Base-by-base conservation (phyloP, 2,329 filamentous ascomycete genomes). In the Epichloe typhina region DNA sequence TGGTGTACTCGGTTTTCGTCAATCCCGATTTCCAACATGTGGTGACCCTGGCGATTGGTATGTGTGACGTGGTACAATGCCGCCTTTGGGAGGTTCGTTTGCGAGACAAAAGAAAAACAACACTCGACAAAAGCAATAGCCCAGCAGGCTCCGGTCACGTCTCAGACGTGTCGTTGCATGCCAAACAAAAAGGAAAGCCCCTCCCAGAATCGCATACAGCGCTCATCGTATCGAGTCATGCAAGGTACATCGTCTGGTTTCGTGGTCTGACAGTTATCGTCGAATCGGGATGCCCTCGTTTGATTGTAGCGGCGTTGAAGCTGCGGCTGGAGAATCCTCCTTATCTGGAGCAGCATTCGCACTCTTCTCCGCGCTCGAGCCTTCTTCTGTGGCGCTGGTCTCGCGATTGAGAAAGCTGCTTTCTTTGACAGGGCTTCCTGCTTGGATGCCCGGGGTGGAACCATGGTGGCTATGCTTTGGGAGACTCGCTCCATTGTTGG, bases 341-440 rank as follows among this genome's bases (percentile, higher is more conserved):
- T 71, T 70, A 46, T 71, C 63, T 54, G 46, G 35, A 8, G 53
- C 52, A 23, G 47, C 48, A 6, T 61, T 15, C 13, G 50, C 36
- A 33, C 3, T 36, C 26, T 45, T 23, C 1, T 43, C 46, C 13
- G 44, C 43, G 4, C 37, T 51, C 42, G 81, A 72, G 12, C 62
- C 62, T 52, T 86, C 82, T 8, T 49, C 49, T 21, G 49, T 42
- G 49, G 70, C 80, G 63, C 82, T 94, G 6, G 86, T 88, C 69
- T 89, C 86, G 56, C 86, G 79, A 65, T 95, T 82, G 64, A 95
- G 72, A 65, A 88, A 88, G 71, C 86, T 94, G 67, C 81, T 83
- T 73, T 96, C 91, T 72, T 95, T 96, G 60, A 93, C 80, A 2
- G 91, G 90, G 65, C 86, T 93, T 55, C 86, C 83, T 55, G 80